Percentiles rank a stretch among this genome's conserved stretches.
Conservation (phyloP, 441 rosid species). For the Euphorbia celastroides region DNA sequence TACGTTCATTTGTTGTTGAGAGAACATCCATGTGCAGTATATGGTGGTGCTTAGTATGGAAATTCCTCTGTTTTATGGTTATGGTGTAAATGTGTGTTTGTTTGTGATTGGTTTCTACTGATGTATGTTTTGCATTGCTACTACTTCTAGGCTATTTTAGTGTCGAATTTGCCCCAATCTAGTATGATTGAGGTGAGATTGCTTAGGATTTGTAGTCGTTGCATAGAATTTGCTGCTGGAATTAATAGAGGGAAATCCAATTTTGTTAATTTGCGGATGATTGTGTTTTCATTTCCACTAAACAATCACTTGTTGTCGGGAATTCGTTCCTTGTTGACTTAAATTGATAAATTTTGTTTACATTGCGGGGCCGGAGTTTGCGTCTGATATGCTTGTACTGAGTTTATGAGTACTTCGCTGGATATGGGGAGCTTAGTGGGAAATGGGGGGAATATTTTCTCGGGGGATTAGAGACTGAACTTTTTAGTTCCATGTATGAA, state of each 20-base stretch:
- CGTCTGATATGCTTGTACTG: neutral
- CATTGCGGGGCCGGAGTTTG: neutral
- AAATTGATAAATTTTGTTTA: neutral
- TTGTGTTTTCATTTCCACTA: neutral
- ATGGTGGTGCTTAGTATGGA: neutral
- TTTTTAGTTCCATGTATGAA: slow-evolving; percentile 15
- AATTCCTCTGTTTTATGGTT: neutral
- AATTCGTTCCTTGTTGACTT: neutral
- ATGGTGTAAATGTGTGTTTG: neutral
- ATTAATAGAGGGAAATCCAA: neutral
- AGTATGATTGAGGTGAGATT: slow-evolving; percentile 4
- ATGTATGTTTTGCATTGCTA: slow-evolving; percentile 7
- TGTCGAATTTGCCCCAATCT: slow-evolving; percentile 27
- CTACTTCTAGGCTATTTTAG: neutral
- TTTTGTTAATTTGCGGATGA: neutral
- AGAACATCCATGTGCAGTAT: neutral
- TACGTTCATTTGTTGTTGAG: neutral
- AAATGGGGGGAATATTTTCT: neutral
- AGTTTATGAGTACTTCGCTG: neutral
- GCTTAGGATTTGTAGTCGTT: slow-evolving; percentile 13
- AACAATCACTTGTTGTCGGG: neutral
- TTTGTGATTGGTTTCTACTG: neutral
- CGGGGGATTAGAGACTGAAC: neutral
- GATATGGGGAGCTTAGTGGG: neutral
- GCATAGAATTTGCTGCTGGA: neutral